Evolutionary conservation across 1,139 yeast genomes (phyloP), one percentile per base, ranked within the genome.

Genomic region (Saccharomyces hybrid): DNA sequence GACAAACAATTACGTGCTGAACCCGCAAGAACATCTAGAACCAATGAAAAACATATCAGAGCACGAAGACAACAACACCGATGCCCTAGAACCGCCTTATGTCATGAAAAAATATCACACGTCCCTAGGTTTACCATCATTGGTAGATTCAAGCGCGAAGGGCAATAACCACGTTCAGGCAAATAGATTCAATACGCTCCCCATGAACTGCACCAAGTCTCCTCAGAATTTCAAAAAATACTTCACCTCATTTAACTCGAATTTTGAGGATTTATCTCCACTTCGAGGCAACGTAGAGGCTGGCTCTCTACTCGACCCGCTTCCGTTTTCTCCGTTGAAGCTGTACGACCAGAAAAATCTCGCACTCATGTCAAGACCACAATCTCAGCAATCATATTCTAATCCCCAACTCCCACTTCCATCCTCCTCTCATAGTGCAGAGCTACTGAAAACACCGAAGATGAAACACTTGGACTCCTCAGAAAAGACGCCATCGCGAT

Each of bases 181-280:
- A 38, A 38, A 38, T 19, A 38, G 24, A 38, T 38, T 16, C n/a
- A 38, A 38, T 38, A 38, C 44, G 19, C 44, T 38, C 26, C 52
- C 52, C 6, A 50, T 50, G 14, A 44, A 53, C 24, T 31, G 56
- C 9, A 44, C 59, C 34, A 55, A 55, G 19, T 62, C 67, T 1
- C 64, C 65, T 8, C 61, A 56, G 28, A 60, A 60, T 51, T 56
- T 60, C 38, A 64, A 65, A 49, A 64, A 62, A 50, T 68, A 67
- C 50, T 61, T 68, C 12, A 64, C 69, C 48, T 68, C 72, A 6
- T 68, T 68, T 55, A 68, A 68, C 52, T 66, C 72, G 5, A 67
- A 65, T 52, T 67, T 68, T 50, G 71, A 65, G 14, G 65, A 64
- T 44, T 53, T 59, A 27, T 67, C 71, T 4, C 71, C 71, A 4